Conservation (phyloP, 2,329 filamentous ascomycete genomes). For the Fonsecaea nubica region DNA sequence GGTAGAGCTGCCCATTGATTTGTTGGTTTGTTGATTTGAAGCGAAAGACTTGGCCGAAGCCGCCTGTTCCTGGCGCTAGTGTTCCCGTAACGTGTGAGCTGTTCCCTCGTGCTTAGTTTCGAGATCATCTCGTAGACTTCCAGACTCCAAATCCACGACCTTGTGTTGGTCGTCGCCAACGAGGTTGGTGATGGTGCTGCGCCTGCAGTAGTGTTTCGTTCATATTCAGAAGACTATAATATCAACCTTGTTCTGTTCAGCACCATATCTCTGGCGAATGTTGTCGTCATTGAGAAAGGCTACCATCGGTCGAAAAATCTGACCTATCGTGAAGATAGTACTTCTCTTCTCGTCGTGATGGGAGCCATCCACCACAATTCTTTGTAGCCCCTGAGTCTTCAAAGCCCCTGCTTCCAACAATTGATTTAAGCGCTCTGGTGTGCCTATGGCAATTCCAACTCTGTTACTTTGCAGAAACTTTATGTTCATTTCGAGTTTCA, state of each 20-base stretch:
- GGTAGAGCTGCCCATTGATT: not conserved
- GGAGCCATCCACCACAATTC: conserved; percentile 87
- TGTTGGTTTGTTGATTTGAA: not conserved
- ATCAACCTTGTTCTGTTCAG: conserved; percentile 25
- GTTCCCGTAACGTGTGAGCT: not conserved
- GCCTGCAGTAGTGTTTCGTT: not conserved
- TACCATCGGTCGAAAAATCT: conserved; percentile 81
- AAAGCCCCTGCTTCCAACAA: conserved; percentile 83
- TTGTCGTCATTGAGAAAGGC: conserved; percentile 73
- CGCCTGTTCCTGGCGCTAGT: conserved; percentile 17
- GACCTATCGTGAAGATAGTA: conserved; percentile 93
- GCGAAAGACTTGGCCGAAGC: not conserved
- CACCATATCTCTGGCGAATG: conserved; percentile 51
- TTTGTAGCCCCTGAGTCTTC: conserved; percentile 72
- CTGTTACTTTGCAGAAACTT: conserved; percentile 71
- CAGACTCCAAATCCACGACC: not conserved
- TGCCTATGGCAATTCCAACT: conserved; percentile 89
- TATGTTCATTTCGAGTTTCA: conserved; percentile 88
- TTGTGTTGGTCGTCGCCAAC: not conserved
- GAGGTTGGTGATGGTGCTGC: not conserved
- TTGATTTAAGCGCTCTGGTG: conserved; percentile 80
- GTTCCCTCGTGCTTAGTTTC: not conserved
- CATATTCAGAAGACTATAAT: conserved; percentile 36
- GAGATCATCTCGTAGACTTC: not conserved
- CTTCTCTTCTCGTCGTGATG: conserved; percentile 95